Base-by-base conservation (phyloP, 495 filamentous ascomycete species). In the Penicillium macrosclerotiorum region DNA sequence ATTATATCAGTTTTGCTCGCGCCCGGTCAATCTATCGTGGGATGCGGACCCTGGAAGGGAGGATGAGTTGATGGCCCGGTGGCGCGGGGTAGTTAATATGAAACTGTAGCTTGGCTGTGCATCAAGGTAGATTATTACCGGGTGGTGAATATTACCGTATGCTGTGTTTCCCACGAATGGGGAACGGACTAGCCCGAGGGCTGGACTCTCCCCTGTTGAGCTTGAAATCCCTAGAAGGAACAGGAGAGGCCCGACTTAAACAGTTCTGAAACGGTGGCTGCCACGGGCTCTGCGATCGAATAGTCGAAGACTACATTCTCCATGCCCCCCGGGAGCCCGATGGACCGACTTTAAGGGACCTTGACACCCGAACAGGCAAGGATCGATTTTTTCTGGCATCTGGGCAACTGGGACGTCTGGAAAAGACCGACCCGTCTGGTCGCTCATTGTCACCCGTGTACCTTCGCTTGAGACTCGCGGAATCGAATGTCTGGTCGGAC, bases 231-330 rank as follows among this genome's bases (percentile, higher is more conserved):
- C 29, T 8, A 16, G 12, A 24, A 29, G n/a, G 13, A 5, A 23
- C 13, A 11, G 17, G 22, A n/a, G 12, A n/a, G 30, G 42, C 3
- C 22, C 43, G 46, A 49, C n/a, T n/a, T n/a, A n/a, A n/a, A n/a
- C n/a, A 49, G 43, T 37, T 23, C 46, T 32, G 38, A 37, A 49
- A 37, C 38, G 46, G 18, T 34, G 44, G 44, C 44, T 39, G 32
- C 31, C 17, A 49, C 31, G 32, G n/a, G 17, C 26, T 19, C 23
- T 23, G 30, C 37, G 37, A 41, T 48, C 29, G n/a, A n/a, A n/a
- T n/a, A n/a, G n/a, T n/a, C n/a, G n/a, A n/a, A n/a, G n/a, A n/a
- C n/a, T n/a, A n/a, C n/a, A n/a, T n/a, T n/a, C n/a, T n/a, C n/a
- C n/a, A n/a, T n/a, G n/a, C n/a, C n/a, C n/a, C n/a, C n/a, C n/a